Percentiles rank a stretch among this genome's conserved stretches.
Evolutionary conservation across 495 filamentous ascomycete genomes (phyloP).

Genomic region (Elaphomyces granulatus): DNA sequence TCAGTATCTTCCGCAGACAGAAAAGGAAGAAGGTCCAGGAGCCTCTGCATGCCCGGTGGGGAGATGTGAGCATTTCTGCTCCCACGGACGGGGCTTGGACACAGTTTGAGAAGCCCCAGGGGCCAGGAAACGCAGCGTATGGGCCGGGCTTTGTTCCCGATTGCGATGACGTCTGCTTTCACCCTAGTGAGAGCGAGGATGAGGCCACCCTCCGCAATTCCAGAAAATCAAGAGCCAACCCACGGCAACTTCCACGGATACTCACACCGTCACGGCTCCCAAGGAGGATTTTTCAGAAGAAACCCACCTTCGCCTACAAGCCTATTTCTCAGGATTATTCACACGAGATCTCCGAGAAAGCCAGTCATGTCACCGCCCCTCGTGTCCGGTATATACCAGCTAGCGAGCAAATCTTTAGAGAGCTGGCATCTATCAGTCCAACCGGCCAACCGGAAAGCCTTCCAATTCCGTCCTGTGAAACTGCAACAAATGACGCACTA

Average conservation of each 20-base stretch:
- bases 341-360: conserved; percentile 19
- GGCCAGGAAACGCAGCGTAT: conserved; percentile 10
- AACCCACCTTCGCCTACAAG: conserved; percentile 21
- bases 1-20: conserved; percentile 22
- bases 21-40: conserved; percentile 9
- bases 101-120: conserved; percentile 25
- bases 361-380: conserved; percentile 1
- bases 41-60: conserved; percentile 27
- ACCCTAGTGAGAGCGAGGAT: no score
- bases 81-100: conserved; percentile 31
- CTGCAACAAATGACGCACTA: not conserved
- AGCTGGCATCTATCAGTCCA: no score
- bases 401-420: conserved; percentile 12
- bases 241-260: no score
- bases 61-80: conserved; percentile 24
- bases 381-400: conserved; percentile 28
- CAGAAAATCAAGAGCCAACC: no score
- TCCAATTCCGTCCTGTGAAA: not conserved
- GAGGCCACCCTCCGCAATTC: no score
- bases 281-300: no score
- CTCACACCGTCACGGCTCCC: no score
- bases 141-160: conserved; percentile 19
- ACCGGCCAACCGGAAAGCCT: not conserved
- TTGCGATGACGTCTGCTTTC: conserved; percentile 7
- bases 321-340: conserved; percentile 24